Base-by-base conservation (phyloP, 2,329 filamentous ascomycete species). In the Sporothrix brunneoviolacea region DNA sequence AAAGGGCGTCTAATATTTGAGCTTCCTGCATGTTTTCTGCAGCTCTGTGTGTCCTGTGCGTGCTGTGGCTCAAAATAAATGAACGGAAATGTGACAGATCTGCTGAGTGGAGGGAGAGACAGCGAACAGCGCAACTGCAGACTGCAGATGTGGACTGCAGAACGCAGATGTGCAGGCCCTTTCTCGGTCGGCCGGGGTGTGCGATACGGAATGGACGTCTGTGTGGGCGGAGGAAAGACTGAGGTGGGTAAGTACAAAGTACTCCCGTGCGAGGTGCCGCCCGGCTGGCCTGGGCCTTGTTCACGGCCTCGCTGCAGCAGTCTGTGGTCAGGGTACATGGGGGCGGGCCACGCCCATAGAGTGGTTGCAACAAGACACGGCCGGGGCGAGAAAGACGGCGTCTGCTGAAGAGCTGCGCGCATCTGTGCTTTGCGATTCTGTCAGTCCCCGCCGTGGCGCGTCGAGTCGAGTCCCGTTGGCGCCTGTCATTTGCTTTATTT, bases 81-180 rank as follows among this genome's bases (percentile, higher is more conserved):
- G 43, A 24, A 32, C 39, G 28, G 28, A 42, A 51, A 51, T 36
- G 41, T 52, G 52, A 54, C 41, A 53, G 33, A 51, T 44, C 50
- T 44, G 32, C 15, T 46, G 45, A 32, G 30, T 51, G 42, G 38
- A 42, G 19, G 15, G 18, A 18, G 28, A 35, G 18, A 36, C n/a
- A n/a, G n/a, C n/a, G n/a, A n/a, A n/a, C n/a, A n/a, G n/a, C n/a
- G n/a, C n/a, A n/a, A n/a, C n/a, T n/a, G n/a, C n/a, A 9, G 8
- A 48, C 28, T 8, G 16, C 12, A 36, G 33, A 8, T n/a, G n/a
- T n/a, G 33, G 33, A 16, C 27, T 35, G n/a, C 37, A 41, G 43
- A 40, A 43, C 13, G 7, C 37, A 36, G 7, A 42, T 38, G 44
- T 43, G 44, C 45, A 48, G 44, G 44, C 27, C 45, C 16, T 27